A percentile compares a stretch with the other conserved stretches of the same genome.
Evolutionary conservation across 805 yeast genomes (phyloP).

Genomic region (Wickerhamomyces hampshirensis): DNA sequence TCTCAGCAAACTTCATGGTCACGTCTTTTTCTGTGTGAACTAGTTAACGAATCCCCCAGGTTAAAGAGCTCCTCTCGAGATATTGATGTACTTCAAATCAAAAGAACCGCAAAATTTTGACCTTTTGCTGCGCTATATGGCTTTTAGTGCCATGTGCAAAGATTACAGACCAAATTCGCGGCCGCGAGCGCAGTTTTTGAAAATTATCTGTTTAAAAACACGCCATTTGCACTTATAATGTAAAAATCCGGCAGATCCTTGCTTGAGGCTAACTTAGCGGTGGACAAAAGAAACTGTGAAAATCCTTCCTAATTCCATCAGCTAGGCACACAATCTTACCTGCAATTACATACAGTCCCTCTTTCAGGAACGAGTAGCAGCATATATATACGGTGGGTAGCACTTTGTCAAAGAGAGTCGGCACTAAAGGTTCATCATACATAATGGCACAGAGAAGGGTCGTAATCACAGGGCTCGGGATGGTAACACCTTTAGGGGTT

Average conservation of each 20-base stretch:
- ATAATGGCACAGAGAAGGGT: constrained; percentile 42
- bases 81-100: neutral
- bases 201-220: neutral
- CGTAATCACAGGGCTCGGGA: constrained; percentile 89
- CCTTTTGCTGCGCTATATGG: neutral
- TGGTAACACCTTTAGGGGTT: constrained; percentile 81
- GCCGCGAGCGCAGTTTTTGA: neutral
- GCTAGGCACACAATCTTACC: no score
- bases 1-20: constrained; percentile 13
- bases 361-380: no score
- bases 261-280: no score
- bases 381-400: no score
- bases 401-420: neutral
- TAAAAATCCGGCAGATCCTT: no score
- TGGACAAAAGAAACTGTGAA: no score
- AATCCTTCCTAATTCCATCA: no score
- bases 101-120: constrained; percentile 22
- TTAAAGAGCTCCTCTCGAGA: neutral
- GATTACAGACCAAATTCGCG: no score
- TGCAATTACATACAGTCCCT: no score
- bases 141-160: no score
- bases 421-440: neutral
- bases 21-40: constrained; percentile 1
- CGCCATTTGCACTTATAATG: neutral
- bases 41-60: no score